Evolutionary conservation across 2,329 filamentous ascomycete species (phyloP), one percentile per base, ranked within the genome.

Genomic region (Fusarium secorum): DNA sequence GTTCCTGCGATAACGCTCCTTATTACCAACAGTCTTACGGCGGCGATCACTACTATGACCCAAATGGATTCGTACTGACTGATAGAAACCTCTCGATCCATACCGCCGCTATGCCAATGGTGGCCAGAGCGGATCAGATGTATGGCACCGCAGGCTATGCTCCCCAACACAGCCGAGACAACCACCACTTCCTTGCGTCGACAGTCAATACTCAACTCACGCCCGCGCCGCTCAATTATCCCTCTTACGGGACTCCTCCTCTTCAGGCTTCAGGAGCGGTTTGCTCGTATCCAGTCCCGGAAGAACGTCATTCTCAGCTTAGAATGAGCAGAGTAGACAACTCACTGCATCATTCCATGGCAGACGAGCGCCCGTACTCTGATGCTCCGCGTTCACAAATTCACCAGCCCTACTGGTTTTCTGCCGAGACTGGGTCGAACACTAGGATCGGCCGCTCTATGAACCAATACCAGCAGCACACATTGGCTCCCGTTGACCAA

Each of bases 401-500:
- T 39, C 59, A 64, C 35, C 51, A 71, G 35, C 68, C 49, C 28
- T 56, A 54, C 58, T 69, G 68, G 64, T 51, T 61, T 54, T 17
- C 60, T 39, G 48, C 38, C n/a, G 68, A 65, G 41, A 41, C 64
- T 54, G 55, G 41, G 33, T 46, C 59, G 35, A 69, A 54, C 59
- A 46, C 69, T 26, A 35, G 59, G 54, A 56, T 63, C 64, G 59
- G 64, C 42, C 64, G 54, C 64, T 57, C 54, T 60, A 30, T 32
- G 41, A 55, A 48, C 64, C 64, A 64, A 54, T 46, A 41, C 39
- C 51, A 54, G 42, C 61, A 68, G 42, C 60, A 72, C 38, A 42
- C 68, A 61, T 33, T 41, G 32, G 42, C 64, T 22, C 53, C 33
- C 24, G 18, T 33, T 22, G 33, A 61, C 24, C 42, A 58, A 44